These are phyloP conservation scores for Lathyrus sativus DNA, from an alignment of 306 rosid genomes.

Conservation along the genomic window DNA sequence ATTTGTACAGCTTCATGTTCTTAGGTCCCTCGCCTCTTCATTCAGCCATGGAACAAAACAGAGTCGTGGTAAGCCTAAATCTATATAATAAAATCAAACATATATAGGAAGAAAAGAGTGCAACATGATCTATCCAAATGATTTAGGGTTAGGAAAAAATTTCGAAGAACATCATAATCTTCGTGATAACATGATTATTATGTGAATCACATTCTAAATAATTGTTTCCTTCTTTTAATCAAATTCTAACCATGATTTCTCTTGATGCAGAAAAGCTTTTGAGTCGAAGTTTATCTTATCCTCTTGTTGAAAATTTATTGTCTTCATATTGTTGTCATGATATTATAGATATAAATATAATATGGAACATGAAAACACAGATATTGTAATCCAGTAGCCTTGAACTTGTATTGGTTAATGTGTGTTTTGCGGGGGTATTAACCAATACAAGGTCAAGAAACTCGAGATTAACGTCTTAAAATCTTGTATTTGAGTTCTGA, in stretches of 20 bases:
- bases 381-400: neutral
- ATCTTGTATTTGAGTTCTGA: no score
- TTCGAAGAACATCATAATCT: neutral
- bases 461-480: neutral
- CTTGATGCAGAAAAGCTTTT: constrained; percentile 24
- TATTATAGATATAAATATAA: no score
- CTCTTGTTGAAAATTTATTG: neutral
- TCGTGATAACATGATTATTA: neutral
- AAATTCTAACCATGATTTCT: constrained; percentile 28
- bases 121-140: neutral
- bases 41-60: constrained; percentile 45
- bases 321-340: no score
- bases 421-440: constrained; percentile 35
- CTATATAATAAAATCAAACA: neutral
- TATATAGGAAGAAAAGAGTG: neutral
- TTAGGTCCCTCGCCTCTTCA: constrained; percentile 35
- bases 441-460: constrained; percentile 43
- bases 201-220: neutral
- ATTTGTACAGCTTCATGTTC: constrained; percentile 15
- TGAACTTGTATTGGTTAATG: constrained; percentile 44
- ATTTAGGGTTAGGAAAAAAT: neutral
- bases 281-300: constrained; percentile 8
- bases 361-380: no score
- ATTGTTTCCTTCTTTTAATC: neutral
- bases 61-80: constrained; percentile 33